These are phyloP conservation scores for Henningerozyma blattae DNA, from an alignment of 805 yeast genomes.

Conservation along the genomic window DNA sequence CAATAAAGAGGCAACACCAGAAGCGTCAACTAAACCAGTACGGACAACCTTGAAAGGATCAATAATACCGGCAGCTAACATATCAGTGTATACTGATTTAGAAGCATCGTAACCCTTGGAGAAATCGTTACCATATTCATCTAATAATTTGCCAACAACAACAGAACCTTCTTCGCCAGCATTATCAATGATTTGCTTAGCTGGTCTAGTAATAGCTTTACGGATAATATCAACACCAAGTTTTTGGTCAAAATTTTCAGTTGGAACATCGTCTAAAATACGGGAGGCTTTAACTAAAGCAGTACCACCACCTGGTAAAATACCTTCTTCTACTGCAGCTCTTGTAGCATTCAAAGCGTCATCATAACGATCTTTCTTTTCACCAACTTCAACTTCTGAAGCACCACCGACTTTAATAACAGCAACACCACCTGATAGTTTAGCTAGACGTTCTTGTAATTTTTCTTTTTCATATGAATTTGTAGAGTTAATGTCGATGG, in stretches of 20 bases:
- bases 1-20: constrained; percentile 93
- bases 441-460: constrained; percentile 93
- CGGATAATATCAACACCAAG: constrained; percentile 90
- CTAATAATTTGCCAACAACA: constrained; percentile 74
- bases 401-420: constrained; percentile 96
- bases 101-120: constrained; percentile 86
- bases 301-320: constrained; percentile 99
- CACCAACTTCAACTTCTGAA: constrained; percentile 96
- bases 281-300: constrained; percentile 89
- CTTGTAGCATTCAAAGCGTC: constrained; percentile 98
- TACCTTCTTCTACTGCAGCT: constrained; percentile 98
- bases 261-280: constrained; percentile 54
- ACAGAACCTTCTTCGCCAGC: constrained; percentile 98
- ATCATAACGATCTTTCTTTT: constrained; percentile 97
- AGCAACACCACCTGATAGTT: constrained; percentile 96
- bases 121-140: constrained; percentile 52
- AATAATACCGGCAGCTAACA: constrained; percentile 94
- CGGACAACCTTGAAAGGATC: constrained; percentile 98
- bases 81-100: constrained; percentile 87
- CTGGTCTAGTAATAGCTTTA: constrained; percentile 90
- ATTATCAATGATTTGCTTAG: constrained; percentile 87
- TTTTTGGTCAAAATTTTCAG: constrained; percentile 89
- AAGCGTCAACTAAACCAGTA: constrained; percentile 89
- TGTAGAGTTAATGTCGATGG: constrained; percentile 57
- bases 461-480: constrained; percentile 93